These are phyloP conservation scores for Prunus yedoensis DNA, from an alignment of 331 rosid species.

Conservation along the genomic window DNA sequence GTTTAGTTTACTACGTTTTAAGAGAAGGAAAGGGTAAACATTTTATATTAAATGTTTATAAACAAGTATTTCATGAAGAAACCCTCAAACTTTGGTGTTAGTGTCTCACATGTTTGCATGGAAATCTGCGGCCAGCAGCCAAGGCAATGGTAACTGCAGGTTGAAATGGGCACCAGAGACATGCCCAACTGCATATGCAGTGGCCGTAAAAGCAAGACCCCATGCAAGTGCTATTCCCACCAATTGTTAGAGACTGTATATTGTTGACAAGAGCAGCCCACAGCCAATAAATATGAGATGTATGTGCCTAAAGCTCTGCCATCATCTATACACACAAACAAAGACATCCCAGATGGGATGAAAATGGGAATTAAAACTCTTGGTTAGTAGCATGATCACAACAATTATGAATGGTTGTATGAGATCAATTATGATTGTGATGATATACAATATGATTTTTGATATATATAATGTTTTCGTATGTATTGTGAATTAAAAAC, in stretches of 20 bases:
- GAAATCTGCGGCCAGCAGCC: conserved; percentile 30
- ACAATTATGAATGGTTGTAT: not conserved
- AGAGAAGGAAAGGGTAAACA: not conserved
- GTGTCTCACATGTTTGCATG: conserved; percentile 34
- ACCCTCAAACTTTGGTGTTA: not conserved
- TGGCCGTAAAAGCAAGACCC: conserved; percentile 40
- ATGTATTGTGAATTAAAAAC: no score
- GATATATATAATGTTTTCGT: no score
- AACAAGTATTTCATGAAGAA: not conserved
- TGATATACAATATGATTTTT: no score
- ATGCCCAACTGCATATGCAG: conserved; percentile 41
- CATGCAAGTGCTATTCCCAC: conserved; percentile 41
- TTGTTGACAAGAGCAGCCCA: conserved; percentile 43
- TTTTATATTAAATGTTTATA: not conserved
- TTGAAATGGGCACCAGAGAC: conserved; percentile 58
- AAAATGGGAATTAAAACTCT: not conserved
- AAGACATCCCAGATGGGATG: not conserved
- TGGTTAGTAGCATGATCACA: not conserved
- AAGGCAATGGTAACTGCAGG: conserved; percentile 43
- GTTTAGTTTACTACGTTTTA: not conserved
- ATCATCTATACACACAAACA: conserved; percentile 24
- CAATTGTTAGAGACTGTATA: conserved; percentile 25
- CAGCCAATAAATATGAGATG: conserved; percentile 50
- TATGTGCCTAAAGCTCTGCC: conserved; percentile 46
- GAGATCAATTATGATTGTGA: no score